Base-by-base conservation (phyloP, 176 grass and related monocot genomes). In the Canna indica region DNA sequence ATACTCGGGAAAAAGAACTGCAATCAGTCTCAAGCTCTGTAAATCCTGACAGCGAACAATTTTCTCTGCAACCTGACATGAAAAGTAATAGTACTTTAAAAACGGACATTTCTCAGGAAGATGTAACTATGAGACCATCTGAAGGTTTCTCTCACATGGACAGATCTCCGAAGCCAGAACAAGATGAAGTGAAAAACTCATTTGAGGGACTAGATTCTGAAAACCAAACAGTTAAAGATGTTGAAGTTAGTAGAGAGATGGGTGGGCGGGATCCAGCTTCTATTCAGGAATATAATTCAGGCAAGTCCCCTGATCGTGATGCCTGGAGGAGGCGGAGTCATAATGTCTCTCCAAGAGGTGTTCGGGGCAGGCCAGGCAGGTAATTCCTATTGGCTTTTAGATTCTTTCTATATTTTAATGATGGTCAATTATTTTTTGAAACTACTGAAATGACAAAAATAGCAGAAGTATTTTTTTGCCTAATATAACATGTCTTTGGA, bases 261-360 rank as follows among this genome's bases (percentile, higher is more conserved):
- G 79, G 84, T 76, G 81, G 67, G 58, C 80, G 76, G 85, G 91
- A 73, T 72, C 56, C 73, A 36, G 17, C 73, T 67, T 54, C 44
- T 68, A 53, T 38, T 74, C 64, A 70, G 54, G 76, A 70, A 77
- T 81, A 77, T 74, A 78, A 71, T 78, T 85, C 85, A 57, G 80
- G 80, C 65, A 66, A 70, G 58, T 75, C 83, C 11, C 85, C 92
- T 79, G 74, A 69, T 83, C 53, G 72, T 68, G 77, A 85, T 89
- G 63, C 38, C 26, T 84, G 82, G 84, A 91, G 68, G 81, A 83
- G 59, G 56, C 77, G n/a, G 7, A 86, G 74, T 84, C 74, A 47
- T 47, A 86, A 79, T 72, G 47, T 80, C 82, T 87, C 85, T 83
- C 81, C 88, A 59, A 89, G 74, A 80, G 88, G 73, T 79, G 77